Evolutionary conservation across 768 basidiomycete genomes (phyloP), one percentile per base, ranked within the genome.

Genomic region (Infundibulicybe gibba): DNA sequence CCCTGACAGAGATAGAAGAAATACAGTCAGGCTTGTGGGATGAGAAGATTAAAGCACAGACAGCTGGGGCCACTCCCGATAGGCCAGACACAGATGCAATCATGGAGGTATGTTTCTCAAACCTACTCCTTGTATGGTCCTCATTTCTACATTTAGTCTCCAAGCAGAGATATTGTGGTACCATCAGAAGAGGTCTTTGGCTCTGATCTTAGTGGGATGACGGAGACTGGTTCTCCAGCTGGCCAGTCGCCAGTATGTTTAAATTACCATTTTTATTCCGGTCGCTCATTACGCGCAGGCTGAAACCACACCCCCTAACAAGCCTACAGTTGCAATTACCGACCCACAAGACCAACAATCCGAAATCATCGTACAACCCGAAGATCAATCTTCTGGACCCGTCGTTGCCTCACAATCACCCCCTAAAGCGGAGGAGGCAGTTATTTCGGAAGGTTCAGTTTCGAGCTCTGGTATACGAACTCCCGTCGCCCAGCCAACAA

Each of bases 1-100:
- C 93, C 12, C 72, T 83, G 15, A 65, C 75, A 3, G 92, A 94
- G 64, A 89, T 94, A 39, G 80, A 88, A 42, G 80, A 81, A 2
- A 87, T 93, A 50, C 81, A 83, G 20, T 68, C 75, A 11, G 89
- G 90, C 1, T 63, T 66, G 44, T 81, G 31, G 16, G 43, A 19
- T 8, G n/a, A 44, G 8, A 39, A 43, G 17, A 32, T 31, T 15
- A 48, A 48, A 34, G 39, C 42, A 34, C 14, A 38, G 35, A 19
- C 35, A 38, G 4, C 35, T n/a, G 35, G 17, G 10, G 17, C 35
- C n/a, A 38, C 35, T 4, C 35, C 35, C 14, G 35, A 10, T n/a
- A 10, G 17, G 35, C n/a, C n/a, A 38, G n/a, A 38, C 35, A 10
- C 6, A 10, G 35, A 25, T 38, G 10, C 17, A 19, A 10, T 10